These are phyloP conservation scores for Eutrema yunnanense DNA, from an alignment of 345 rosid genomes.

Conservation along the genomic window DNA sequence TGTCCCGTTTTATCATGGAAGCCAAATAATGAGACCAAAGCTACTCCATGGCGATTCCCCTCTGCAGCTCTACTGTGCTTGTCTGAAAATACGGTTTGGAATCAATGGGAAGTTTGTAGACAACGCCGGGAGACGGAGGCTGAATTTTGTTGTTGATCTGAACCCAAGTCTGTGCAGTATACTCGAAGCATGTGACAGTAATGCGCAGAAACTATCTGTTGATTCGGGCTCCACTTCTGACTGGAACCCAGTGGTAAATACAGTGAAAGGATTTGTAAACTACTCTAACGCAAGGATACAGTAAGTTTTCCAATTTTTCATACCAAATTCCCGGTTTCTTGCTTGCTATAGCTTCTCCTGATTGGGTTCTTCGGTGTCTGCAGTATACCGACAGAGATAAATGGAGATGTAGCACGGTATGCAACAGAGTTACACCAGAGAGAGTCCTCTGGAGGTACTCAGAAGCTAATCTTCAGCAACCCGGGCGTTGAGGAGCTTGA, in stretches of 20 bases:
- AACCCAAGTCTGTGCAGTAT: slow-evolving; percentile 45
- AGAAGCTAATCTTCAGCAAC: slow-evolving; percentile 47
- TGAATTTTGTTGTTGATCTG: slow-evolving; percentile 62
- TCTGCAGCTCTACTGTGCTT: slow-evolving; percentile 55
- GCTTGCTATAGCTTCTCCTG: slow-evolving; percentile 2
- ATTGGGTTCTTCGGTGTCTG: background rate
- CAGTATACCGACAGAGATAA: slow-evolving; percentile 58
- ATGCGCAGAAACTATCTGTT: slow-evolving; percentile 32
- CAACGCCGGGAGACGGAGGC: slow-evolving; percentile 48
- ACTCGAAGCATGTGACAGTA: slow-evolving; percentile 59
- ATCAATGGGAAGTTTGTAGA: slow-evolving; percentile 45
- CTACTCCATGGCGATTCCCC: slow-evolving; percentile 37
- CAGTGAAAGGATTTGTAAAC: slow-evolving; percentile 33
- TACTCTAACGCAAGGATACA: slow-evolving; percentile 55
- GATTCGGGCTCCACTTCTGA: slow-evolving; percentile 61
- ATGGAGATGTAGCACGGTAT: slow-evolving; percentile 39
- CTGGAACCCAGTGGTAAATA: slow-evolving; percentile 53
- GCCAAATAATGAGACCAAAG: slow-evolving; percentile 38
- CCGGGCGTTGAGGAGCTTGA: slow-evolving; percentile 48
- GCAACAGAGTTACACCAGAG: slow-evolving; percentile 57
- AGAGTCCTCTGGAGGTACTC: slow-evolving; percentile 46
- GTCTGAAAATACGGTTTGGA: slow-evolving; percentile 60
- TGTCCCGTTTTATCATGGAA: slow-evolving; percentile 47
- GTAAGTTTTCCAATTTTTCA: slow-evolving; percentile 39
- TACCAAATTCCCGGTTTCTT: background rate